phyloP scores from a whole-genome alignment of 345 rosid genomes.

The Aurinia saxatilis region DNA sequence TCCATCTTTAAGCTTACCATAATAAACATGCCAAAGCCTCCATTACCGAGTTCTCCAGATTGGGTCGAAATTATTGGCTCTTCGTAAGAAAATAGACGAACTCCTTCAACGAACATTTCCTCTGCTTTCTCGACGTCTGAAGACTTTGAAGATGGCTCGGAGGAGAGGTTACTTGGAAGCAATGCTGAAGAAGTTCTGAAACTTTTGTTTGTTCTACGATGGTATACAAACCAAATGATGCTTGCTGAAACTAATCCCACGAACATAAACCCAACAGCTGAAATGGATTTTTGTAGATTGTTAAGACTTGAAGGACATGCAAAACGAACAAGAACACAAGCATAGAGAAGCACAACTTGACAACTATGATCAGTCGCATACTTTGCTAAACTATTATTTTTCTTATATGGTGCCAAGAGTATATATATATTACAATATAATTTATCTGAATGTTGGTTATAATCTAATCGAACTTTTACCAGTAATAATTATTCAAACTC shows the following conservation, averaged over 20 bases:
- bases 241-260: conserved; percentile 17
- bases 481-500: too few relatives aligned
- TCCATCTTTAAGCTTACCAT: conserved; percentile 82
- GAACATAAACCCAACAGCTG: conserved; percentile 26
- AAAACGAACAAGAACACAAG: neutral
- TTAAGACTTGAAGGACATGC: conserved; percentile 1
- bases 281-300: neutral
- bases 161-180: conserved; percentile 34
- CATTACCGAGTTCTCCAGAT: conserved; percentile 70
- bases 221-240: conserved; percentile 8
- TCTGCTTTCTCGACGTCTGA: conserved; percentile 42
- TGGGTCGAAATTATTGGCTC: conserved; percentile 70
- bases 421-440: neutral
- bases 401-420: neutral
- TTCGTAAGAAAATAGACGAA: conserved; percentile 47
- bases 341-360: neutral
- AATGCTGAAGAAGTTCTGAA: conserved; percentile 25
- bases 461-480: neutral
- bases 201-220: conserved; percentile 24
- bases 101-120: conserved; percentile 33
- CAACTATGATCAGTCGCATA: neutral
- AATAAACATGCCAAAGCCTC: conserved; percentile 85
- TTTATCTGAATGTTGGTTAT: neutral
- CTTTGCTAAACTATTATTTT: neutral
- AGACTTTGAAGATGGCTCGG: conserved; percentile 32